Conservation (phyloP, 1,284 basidiomycete species). For the Cutaneotrichosporon cavernicola region DNA sequence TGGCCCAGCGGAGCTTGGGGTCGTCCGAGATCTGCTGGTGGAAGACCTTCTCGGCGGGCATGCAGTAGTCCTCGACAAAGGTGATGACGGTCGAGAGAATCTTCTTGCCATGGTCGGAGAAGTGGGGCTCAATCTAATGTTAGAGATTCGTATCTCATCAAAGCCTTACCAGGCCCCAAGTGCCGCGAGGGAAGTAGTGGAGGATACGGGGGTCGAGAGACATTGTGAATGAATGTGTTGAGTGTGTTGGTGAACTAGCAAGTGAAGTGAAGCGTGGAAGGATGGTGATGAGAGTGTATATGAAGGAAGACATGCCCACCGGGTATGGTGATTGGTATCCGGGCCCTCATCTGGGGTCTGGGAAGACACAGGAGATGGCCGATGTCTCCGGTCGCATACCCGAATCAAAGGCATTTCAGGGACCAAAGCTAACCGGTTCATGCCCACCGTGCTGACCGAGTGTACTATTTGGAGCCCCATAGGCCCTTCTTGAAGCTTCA, state of each 20-base stretch:
- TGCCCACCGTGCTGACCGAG: not conserved
- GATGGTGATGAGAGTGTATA: not conserved
- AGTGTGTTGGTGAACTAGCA: not conserved
- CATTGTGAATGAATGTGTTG: slow-evolving; percentile 15
- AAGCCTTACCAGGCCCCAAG: slow-evolving; percentile 32
- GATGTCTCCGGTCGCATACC: not conserved
- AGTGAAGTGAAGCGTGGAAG: not conserved
- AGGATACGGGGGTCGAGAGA: slow-evolving; percentile 24
- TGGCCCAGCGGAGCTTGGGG: slow-evolving; percentile 75
- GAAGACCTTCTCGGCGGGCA: slow-evolving; percentile 74
- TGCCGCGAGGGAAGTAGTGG: slow-evolving; percentile 31
- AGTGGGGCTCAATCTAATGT: slow-evolving; percentile 78
- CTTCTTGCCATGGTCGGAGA: slow-evolving; percentile 83
- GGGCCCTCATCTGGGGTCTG: not conserved
- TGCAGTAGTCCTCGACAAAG: slow-evolving; percentile 87
- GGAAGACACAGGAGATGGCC: not conserved
- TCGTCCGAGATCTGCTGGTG: slow-evolving; percentile 80
- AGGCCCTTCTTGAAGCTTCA: not conserved
- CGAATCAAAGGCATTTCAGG: not conserved
- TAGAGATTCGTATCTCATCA: not conserved
- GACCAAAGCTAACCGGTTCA: not conserved
- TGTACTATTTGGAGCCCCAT: too few species aligned
- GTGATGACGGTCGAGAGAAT: slow-evolving; percentile 76
- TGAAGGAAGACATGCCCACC: not conserved
- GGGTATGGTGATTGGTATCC: not conserved